Conservation (phyloP, 495 filamentous ascomycete genomes). For the Neurospora hispaniola region DNA sequence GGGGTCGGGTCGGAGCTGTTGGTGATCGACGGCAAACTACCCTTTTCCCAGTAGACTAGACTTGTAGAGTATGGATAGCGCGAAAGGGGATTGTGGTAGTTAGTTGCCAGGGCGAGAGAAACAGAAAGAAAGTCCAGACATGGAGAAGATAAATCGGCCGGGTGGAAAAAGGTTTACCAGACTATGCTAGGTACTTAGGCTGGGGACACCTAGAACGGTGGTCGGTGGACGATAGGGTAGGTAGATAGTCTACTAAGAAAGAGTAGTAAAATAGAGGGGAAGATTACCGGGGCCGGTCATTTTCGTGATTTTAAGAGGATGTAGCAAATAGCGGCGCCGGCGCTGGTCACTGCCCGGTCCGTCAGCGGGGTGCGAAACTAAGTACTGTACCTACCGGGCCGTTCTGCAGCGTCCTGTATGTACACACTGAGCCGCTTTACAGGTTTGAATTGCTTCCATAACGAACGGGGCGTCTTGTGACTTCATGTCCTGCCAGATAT, state of each 20-base stretch:
- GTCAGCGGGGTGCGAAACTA: neutral
- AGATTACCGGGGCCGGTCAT: neutral
- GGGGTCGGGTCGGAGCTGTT: neutral
- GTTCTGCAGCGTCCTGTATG: neutral
- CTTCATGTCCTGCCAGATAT: neutral
- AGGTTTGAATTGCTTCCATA: neutral
- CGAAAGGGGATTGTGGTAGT: too few relatives aligned
- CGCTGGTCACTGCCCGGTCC: too few relatives aligned
- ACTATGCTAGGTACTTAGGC: too few relatives aligned
- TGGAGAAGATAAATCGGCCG: neutral
- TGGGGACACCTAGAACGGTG: neutral
- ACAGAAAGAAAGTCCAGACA: neutral
- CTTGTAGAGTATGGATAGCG: neutral
- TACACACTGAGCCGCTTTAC: neutral
- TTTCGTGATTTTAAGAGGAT: neutral
- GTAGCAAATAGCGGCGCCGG: neutral
- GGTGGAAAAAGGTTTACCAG: neutral
- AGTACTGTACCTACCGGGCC: neutral
- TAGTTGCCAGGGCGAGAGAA: neutral
- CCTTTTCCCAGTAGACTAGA: neutral
- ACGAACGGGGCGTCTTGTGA: neutral
- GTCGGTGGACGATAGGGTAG: neutral
- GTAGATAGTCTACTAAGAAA: too few relatives aligned
- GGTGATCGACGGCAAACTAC: neutral
- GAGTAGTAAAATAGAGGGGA: neutral